A percentile compares a stretch with the other conserved stretches of the same genome.
These are phyloP conservation scores for Ailanthus altissimus DNA, from an alignment of 345 rosid species.

Conservation along the genomic window DNA sequence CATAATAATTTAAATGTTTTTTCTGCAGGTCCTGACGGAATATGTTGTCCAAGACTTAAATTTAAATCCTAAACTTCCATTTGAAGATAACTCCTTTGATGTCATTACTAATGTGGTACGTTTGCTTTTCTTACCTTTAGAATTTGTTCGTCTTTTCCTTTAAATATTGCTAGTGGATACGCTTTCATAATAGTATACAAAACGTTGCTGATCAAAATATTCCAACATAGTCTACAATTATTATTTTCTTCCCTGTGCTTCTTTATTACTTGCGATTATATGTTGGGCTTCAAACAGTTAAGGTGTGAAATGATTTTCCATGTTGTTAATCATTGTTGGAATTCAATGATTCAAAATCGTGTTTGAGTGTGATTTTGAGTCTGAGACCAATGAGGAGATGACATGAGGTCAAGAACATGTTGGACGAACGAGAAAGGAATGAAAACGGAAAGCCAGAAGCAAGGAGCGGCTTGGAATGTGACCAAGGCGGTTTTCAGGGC, in stretches of 20 bases:
- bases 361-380: too few species aligned
- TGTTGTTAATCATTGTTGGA: neutral
- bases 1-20: conserved; percentile 2
- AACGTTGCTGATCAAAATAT: neutral
- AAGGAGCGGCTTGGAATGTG: too few species aligned
- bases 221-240: neutral
- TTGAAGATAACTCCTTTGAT: conserved; percentile 80
- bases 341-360: too few species aligned
- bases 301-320: neutral
- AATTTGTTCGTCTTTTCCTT: neutral
- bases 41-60: conserved; percentile 84
- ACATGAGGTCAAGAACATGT: too few species aligned
- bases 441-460: too few species aligned
- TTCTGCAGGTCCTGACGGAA: conserved; percentile 65
- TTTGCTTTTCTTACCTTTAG: conserved; percentile 4
- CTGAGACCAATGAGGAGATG: too few species aligned
- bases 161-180: neutral
- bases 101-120: conserved; percentile 84
- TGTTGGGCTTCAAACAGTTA: neutral
- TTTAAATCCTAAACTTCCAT: conserved; percentile 69
- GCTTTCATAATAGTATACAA: neutral
- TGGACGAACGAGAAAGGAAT: too few species aligned
- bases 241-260: neutral
- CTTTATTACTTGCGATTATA: neutral
- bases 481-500: too few species aligned